Percentiles rank a stretch among this genome's conserved stretches.
Evolutionary conservation across 495 filamentous ascomycete species (phyloP).

Genomic region (Penicillium coprophilum): DNA sequence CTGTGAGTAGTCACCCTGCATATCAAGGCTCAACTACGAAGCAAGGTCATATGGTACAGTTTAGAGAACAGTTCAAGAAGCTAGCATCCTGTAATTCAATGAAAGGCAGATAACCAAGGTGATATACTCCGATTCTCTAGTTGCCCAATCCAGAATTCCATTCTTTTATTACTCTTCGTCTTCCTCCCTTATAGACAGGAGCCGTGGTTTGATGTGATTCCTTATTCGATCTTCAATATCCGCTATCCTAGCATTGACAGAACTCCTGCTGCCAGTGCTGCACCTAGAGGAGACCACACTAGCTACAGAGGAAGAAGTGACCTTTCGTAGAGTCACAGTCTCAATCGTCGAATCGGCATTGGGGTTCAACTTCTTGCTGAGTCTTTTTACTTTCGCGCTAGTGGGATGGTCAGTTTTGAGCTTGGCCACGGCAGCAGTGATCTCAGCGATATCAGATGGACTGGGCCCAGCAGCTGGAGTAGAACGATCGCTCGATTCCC

Average conservation of each 20-base stretch:
- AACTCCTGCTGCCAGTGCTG: background rate
- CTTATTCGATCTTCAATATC: slow-evolving; percentile 1
- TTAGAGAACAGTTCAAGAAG: background rate
- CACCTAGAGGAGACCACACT: background rate
- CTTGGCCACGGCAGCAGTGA: background rate
- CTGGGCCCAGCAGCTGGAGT: background rate
- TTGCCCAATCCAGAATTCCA: background rate
- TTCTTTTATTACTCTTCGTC: background rate
- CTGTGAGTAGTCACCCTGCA: background rate
- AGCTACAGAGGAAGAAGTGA: background rate
- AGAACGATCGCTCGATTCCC: background rate
- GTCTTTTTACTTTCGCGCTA: background rate
- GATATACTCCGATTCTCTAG: background rate
- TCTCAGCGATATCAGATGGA: background rate
- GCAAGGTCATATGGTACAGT: background rate
- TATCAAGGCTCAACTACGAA: background rate
- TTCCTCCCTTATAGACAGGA: background rate
- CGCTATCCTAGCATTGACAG: slow-evolving; percentile 3
- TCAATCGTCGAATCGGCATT: background rate
- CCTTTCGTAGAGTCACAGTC: background rate
- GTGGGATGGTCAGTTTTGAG: background rate
- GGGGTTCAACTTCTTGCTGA: background rate
- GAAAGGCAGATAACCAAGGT: background rate
- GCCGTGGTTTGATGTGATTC: background rate
- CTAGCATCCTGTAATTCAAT: background rate